These are phyloP conservation scores for Candida chilensis DNA, from an alignment of 805 yeast genomes.

Conservation along the genomic window DNA sequence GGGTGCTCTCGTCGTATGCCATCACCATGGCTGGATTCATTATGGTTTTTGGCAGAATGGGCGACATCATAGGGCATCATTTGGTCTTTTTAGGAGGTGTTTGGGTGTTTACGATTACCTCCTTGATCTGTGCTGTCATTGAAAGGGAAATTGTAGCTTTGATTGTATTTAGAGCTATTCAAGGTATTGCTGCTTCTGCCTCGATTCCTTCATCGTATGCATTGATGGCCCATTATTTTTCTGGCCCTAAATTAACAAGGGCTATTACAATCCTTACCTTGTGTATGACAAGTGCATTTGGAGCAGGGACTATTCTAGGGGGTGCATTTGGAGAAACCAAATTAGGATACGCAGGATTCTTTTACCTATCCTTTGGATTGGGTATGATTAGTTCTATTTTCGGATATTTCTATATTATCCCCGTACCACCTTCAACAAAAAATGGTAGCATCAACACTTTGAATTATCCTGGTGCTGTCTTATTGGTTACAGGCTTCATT, in stretches of 20 bases:
- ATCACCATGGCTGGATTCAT: slow-evolving; percentile 35
- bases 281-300: slow-evolving; percentile 17
- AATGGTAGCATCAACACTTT: slow-evolving; percentile 12
- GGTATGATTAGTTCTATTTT: slow-evolving; percentile 9
- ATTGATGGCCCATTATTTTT: slow-evolving; percentile 7
- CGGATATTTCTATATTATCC: slow-evolving; percentile 15
- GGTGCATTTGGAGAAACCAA: slow-evolving; percentile 29
- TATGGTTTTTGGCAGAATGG: slow-evolving; percentile 28
- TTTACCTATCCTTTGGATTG: slow-evolving; percentile 25
- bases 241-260: slow-evolving; percentile 5
- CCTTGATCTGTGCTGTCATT: slow-evolving; percentile 26
- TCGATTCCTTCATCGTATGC: slow-evolving; percentile 27
- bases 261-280: slow-evolving; percentile 15
- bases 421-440: too few species aligned
- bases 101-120: too few species aligned
- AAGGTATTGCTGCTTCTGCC: slow-evolving; percentile 33
- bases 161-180: slow-evolving; percentile 33
- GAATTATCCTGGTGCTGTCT: slow-evolving; percentile 22
- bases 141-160: slow-evolving; percentile 19
- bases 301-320: slow-evolving; percentile 30
- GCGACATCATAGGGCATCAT: slow-evolving; percentile 30
- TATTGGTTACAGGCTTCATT: slow-evolving; percentile 22
- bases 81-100: slow-evolving; percentile 13
- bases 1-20: slow-evolving; percentile 35
- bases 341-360: slow-evolving; percentile 28